Conservation (phyloP, 441 rosid species). For the Populus hybrid region DNA sequence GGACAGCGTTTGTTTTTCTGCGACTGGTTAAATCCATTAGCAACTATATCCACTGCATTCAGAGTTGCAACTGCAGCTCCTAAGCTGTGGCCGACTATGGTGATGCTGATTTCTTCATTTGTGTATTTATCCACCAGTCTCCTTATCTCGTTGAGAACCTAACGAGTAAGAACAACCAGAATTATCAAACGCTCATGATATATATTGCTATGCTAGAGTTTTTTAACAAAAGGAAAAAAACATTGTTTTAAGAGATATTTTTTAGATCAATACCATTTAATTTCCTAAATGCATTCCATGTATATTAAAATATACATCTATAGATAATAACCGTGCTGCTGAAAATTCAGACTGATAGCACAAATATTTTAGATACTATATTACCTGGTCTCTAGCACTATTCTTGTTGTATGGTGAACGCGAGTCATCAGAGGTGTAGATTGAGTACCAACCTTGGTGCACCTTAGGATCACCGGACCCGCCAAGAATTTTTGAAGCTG, state of each 20-base stretch:
- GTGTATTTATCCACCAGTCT: slow-evolving; percentile 37
- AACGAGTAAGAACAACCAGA: not conserved
- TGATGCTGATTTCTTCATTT: slow-evolving; percentile 54
- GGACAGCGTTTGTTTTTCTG: slow-evolving; percentile 9
- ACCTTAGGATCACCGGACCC: slow-evolving; percentile 16
- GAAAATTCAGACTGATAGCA: not conserved
- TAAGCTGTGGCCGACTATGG: slow-evolving; percentile 63
- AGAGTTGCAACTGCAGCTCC: slow-evolving; percentile 53
- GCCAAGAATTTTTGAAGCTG: slow-evolving; percentile 35
- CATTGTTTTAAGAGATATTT: not conserved
- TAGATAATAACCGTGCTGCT: not conserved
- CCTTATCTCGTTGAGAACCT: slow-evolving; percentile 36
- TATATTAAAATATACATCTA: not conserved
- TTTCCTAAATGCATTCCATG: not conserved
- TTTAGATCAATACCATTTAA: not conserved
- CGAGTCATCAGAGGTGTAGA: slow-evolving; percentile 42
- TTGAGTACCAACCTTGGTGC: slow-evolving; percentile 41
- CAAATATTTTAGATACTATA: not conserved
- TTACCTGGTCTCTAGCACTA: slow-evolving; percentile 59
- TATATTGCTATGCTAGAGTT: not conserved
- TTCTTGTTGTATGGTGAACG: slow-evolving; percentile 31
- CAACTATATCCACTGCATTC: slow-evolving; percentile 47
- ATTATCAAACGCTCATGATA: not conserved
- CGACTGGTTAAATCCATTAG: slow-evolving; percentile 35
- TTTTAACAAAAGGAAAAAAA: too few relatives aligned